phyloP scores from a whole-genome alignment of 139 green algal species.

The Chlamydomonas eustigma region DNA sequence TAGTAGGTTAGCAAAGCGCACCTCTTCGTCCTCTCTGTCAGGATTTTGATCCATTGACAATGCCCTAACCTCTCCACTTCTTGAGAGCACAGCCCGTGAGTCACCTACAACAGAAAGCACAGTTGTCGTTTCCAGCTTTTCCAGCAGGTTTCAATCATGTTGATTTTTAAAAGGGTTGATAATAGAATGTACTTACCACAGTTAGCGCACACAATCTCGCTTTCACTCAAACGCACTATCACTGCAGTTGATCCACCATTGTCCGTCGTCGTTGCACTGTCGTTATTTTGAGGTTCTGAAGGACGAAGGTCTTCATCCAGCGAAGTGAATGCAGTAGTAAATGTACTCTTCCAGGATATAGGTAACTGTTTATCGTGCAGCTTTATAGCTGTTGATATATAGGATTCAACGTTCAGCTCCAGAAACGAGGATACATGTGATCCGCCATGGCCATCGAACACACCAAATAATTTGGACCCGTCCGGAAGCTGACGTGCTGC shows the following conservation, averaged over 20 bases:
- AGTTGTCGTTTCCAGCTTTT: too few relatives aligned
- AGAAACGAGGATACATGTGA: neutral
- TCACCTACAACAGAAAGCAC: slow-evolving; percentile 32
- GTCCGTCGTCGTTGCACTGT: too few relatives aligned
- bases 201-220: neutral
- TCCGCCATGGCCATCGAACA: slow-evolving; percentile 7
- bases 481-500: neutral
- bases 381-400: slow-evolving; percentile 5
- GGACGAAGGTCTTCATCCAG: too few relatives aligned
- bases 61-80: slow-evolving; percentile 25
- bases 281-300: too few relatives aligned
- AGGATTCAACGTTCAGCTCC: neutral
- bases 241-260: slow-evolving; percentile 1
- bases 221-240: neutral
- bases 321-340: too few relatives aligned
- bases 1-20: too few relatives aligned
- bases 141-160: neutral
- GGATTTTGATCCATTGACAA: slow-evolving; percentile 60
- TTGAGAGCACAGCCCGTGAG: slow-evolving; percentile 49
- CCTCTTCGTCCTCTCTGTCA: slow-evolving; percentile 58
- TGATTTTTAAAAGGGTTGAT: neutral
- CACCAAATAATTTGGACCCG: neutral
- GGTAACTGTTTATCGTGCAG: too few relatives aligned
- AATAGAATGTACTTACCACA: neutral
- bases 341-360: too few relatives aligned